These are phyloP conservation scores for Claviceps sp. DNA, from an alignment of 2,329 filamentous ascomycete species.

Conservation along the genomic window DNA sequence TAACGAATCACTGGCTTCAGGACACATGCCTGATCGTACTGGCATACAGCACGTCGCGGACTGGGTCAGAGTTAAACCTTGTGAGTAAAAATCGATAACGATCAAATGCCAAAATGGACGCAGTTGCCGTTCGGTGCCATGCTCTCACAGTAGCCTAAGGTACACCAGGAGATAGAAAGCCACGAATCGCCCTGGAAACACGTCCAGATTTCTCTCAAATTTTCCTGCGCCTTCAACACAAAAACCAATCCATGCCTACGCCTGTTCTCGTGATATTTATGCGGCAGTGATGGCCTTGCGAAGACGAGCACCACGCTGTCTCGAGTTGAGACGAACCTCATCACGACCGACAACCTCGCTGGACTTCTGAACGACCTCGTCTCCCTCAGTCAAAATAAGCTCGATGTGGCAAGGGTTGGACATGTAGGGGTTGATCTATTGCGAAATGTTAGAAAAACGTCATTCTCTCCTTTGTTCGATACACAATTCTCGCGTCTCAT, in stretches of 20 bases:
- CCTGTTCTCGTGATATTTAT: constrained; percentile 25
- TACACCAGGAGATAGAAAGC: constrained; percentile 26
- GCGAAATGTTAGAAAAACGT: constrained; percentile 13
- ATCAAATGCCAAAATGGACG: constrained; percentile 11
- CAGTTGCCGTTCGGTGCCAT: constrained; percentile 25
- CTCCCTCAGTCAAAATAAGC: constrained; percentile 95
- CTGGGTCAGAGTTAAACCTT: too few relatives aligned
- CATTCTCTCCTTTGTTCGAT: not conserved
- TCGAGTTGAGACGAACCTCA: constrained; percentile 61
- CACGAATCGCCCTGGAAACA: constrained; percentile 16
- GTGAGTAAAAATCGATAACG: too few relatives aligned
- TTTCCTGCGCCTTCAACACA: constrained; percentile 6
- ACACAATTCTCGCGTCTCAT: not conserved
- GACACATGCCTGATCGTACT: too few relatives aligned
- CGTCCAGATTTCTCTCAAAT: constrained; percentile 6
- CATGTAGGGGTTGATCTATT: constrained; percentile 99
- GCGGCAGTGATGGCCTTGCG: constrained; percentile 53
- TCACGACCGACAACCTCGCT: constrained; percentile 65
- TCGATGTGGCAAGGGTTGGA: constrained; percentile 99
- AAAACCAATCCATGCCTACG: constrained; percentile 4
- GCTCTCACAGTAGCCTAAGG: constrained; percentile 23
- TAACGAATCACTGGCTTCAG: too few relatives aligned
- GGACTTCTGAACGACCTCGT: constrained; percentile 91
- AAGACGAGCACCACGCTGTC: constrained; percentile 70
- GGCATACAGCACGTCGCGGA: too few relatives aligned